Percentiles rank a stretch among this genome's conserved stretches.
phyloP scores from a whole-genome alignment of 2,329 filamentous ascomycete genomes.

The Calonectria pseudoreteaudii region DNA sequence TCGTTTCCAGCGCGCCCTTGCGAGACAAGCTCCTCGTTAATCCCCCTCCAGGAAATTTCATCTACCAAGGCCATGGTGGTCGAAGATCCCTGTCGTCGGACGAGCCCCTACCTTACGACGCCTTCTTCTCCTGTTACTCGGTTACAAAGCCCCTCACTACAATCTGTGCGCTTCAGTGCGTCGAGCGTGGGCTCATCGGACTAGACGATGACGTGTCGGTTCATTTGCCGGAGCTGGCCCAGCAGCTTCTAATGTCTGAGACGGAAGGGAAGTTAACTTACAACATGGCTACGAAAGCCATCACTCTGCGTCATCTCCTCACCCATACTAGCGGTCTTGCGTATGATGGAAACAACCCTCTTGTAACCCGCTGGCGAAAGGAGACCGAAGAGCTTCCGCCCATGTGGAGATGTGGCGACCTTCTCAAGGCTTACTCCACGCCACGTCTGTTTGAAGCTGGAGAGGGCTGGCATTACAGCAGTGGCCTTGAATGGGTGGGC shows the following conservation, averaged over 20 bases:
- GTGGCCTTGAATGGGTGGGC: conserved; percentile 9
- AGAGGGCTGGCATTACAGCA: conserved; percentile 6
- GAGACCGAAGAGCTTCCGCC: neutral
- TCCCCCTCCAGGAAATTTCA: neutral
- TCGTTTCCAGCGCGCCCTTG: neutral
- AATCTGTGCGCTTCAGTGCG: conserved; percentile 8
- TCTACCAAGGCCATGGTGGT: neutral
- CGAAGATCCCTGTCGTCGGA: neutral
- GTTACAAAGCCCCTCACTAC: conserved; percentile 1
- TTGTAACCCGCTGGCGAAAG: conserved; percentile 3
- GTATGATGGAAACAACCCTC: conserved; percentile 7
- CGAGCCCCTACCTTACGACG: neutral
- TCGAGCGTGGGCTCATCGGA: conserved; percentile 1
- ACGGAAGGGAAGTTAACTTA: neutral
- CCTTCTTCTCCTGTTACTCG: conserved; percentile 6
- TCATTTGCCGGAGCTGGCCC: neutral
- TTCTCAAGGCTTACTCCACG: conserved; percentile 4
- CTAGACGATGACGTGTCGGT: conserved; percentile 5
- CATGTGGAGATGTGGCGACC: neutral
- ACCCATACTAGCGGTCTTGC: conserved; percentile 11
- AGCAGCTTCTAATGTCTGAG: conserved; percentile 1
- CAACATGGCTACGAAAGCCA: neutral
- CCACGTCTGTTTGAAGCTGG: conserved; percentile 15
- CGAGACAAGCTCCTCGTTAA: no score
- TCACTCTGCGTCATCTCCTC: conserved; percentile 8